A percentile compares a stretch with the other conserved stretches of the same genome.
Evolutionary conservation across 805 yeast genomes (phyloP).

Genomic region (Kodamaea hsintzibuensis): DNA sequence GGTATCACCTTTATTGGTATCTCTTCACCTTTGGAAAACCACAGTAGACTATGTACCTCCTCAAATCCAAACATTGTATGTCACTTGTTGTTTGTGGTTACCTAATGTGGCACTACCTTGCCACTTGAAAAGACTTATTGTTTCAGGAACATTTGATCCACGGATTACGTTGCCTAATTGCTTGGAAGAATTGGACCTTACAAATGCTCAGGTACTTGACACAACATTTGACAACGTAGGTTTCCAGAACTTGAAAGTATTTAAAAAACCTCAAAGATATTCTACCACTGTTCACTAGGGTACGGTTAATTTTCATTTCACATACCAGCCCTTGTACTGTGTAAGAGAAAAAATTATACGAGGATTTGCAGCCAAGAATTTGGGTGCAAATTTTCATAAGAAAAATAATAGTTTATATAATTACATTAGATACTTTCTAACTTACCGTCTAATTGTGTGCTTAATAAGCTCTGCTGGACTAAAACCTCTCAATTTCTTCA

Average conservation of each 20-base stretch:
- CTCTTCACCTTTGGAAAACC: background rate
- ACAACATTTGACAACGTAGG: background rate
- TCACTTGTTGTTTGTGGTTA: background rate
- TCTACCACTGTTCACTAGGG: too few species aligned
- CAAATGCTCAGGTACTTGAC: background rate
- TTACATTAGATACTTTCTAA: too few species aligned
- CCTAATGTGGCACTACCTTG: background rate
- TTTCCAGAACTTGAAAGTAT: background rate
- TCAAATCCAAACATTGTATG: background rate
- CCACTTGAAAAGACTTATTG: background rate
- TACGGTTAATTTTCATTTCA: too few species aligned
- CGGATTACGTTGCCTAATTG: background rate
- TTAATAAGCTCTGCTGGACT: background rate
- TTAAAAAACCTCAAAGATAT: background rate
- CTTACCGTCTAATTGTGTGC: too few species aligned
- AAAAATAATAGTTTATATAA: too few species aligned
- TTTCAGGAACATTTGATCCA: background rate
- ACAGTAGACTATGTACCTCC: background rate
- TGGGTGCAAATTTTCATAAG: too few species aligned
- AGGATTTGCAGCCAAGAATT: too few species aligned
- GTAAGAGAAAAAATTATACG: too few species aligned
- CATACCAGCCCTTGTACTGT: too few species aligned
- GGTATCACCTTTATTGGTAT: background rate
- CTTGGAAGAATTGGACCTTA: background rate
- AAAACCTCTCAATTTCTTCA: constrained; percentile 1